Base-by-base conservation (phyloP, 768 basidiomycete genomes). In the Cantharellus cinnabarinus region DNA sequence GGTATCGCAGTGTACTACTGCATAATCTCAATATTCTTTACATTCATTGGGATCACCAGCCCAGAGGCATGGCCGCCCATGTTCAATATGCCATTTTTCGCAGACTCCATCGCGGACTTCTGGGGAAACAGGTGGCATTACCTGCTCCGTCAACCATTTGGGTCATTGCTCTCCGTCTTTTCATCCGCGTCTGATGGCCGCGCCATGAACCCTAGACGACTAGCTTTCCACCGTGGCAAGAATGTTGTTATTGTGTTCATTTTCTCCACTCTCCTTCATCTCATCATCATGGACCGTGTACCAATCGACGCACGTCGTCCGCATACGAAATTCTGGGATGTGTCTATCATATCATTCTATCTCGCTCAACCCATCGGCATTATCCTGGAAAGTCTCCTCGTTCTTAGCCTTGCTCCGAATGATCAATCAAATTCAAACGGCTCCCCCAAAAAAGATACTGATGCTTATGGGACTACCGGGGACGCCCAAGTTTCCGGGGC, bases 121-220 rank as follows among this genome's bases (percentile, higher is more conserved):
- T 63, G 63, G 63, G 20, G 50, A 40, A 50, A 57, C n/a, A 40
- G 60, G n/a, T 63, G 63, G 63, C 63, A 63, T 54, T 35, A 50
- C 2, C 41, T 62, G 7, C 62, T 62, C 61, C 40, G 61, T 20
- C 52, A 61, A 10, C 34, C 41, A 29, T 63, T 62, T 54, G 53
- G 56, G 20, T 15, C 15, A 10, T 48, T 48, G 29, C 37, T 59
- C 57, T 60, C 59, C 51, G 10, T 62, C 61, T 37, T 62, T 35
- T 38, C 29, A 10, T 48, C 44, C 10, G 44, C 48, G 37, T 52
- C 2, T n/a, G 20, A 3, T 39, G 58, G 15, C 41, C 42, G n/a
- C 44, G 15, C 3, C 56, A 41, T 7, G n/a, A 29, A 14, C 35
- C 15, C 35, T 29, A 48, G 44, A 48, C 10, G 44, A 48, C 10